Percentiles rank a stretch among this genome's conserved stretches.
These are phyloP conservation scores for Solanum paucissectum DNA, from an alignment of 257 asterid genomes.

Conservation along the genomic window DNA sequence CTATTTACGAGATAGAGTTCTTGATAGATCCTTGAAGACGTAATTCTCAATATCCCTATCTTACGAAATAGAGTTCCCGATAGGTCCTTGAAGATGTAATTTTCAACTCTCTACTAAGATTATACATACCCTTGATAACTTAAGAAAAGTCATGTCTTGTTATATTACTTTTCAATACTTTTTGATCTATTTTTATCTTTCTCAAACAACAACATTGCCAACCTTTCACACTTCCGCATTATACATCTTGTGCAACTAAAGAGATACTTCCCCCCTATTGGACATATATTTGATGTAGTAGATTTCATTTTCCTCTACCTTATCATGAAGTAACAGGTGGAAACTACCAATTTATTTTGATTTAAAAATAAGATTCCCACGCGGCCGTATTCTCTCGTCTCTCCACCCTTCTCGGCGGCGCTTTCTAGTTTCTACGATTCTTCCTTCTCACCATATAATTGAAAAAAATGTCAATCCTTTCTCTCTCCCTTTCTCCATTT, in stretches of 20 bases:
- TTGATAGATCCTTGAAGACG: too few species aligned
- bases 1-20: too few species aligned
- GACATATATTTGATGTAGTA: not conserved
- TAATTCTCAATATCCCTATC: too few species aligned
- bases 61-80: too few species aligned
- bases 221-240: not conserved
- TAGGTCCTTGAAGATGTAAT: too few species aligned
- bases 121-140: too few species aligned
- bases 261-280: not conserved
- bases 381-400: not conserved
- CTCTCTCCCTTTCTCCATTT: slow-evolving; percentile 15
- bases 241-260: not conserved
- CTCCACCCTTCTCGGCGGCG: slow-evolving; percentile 40
- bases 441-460: not conserved
- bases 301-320: not conserved
- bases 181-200: not conserved
- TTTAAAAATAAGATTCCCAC: not conserved
- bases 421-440: slow-evolving; percentile 22
- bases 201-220: not conserved
- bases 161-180: not conserved
- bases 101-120: too few species aligned
- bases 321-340: slow-evolving; percentile 21
- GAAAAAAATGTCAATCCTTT: slow-evolving; percentile 35
- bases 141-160: too few species aligned
- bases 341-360: not conserved